Conservation (phyloP, 2,329 filamentous ascomycete species). For the Triangularia verruculosa region DNA sequence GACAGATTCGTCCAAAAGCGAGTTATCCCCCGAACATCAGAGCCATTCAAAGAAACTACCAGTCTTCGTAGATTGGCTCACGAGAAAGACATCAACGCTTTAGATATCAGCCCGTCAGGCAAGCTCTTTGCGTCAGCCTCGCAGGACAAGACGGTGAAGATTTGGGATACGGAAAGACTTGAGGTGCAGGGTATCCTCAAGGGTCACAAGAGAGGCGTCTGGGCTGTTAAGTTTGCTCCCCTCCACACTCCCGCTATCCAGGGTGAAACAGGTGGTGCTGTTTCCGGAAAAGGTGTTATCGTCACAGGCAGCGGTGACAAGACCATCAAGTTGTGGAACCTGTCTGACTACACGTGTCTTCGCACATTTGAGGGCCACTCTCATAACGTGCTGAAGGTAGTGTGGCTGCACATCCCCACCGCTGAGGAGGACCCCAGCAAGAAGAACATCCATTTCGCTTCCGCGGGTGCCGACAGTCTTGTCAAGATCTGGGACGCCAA, state of each 20-base stretch:
- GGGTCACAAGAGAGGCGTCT: constrained; percentile 92
- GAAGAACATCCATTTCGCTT: constrained; percentile 70
- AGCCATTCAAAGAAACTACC: constrained; percentile 57
- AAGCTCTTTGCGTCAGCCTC: constrained; percentile 93
- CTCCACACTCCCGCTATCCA: constrained; percentile 70
- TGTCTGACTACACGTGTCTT: constrained; percentile 88
- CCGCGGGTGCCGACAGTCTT: constrained; percentile 87
- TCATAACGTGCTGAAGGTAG: constrained; percentile 89
- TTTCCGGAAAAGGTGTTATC: constrained; percentile 76
- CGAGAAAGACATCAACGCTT: constrained; percentile 97
- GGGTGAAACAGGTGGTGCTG: constrained; percentile 62
- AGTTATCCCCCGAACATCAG: constrained; percentile 65
- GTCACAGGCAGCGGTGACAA: constrained; percentile 94
- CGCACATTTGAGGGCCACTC: constrained; percentile 95
- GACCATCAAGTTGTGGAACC: constrained; percentile 91
- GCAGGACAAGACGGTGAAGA: constrained; percentile 94
- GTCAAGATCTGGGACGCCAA: constrained; percentile 96
- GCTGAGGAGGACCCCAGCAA: constrained; percentile 49
- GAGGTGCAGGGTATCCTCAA: constrained; percentile 87
- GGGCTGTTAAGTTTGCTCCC: constrained; percentile 90
- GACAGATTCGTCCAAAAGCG: constrained; percentile 95
- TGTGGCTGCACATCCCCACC: constrained; percentile 67
- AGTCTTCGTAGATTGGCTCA: constrained; percentile 86
- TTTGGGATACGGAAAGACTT: constrained; percentile 88
- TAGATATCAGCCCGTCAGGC: constrained; percentile 72